Conservation (phyloP, 495 filamentous ascomycete species). For the Penicillium mononematosum region DNA sequence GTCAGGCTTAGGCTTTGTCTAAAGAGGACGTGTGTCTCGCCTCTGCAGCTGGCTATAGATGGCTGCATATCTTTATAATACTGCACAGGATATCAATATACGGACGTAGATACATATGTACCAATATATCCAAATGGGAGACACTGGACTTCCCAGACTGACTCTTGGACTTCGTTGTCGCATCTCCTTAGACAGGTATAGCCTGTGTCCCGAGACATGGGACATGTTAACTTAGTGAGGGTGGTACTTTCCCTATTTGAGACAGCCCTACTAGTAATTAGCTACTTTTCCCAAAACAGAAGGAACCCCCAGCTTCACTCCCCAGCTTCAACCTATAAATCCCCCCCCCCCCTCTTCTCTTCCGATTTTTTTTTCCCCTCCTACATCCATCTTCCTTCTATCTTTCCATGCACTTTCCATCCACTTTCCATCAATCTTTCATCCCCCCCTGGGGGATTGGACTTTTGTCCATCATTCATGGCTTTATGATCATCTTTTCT, state of each 20-base stretch:
- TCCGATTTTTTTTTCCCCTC: constrained; percentile 12
- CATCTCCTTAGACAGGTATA: background rate
- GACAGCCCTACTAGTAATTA: background rate
- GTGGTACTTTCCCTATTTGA: background rate
- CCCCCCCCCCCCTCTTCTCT: background rate
- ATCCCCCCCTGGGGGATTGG: background rate
- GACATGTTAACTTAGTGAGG: background rate
- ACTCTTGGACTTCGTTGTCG: background rate
- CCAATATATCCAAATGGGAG: background rate
- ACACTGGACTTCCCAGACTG: background rate
- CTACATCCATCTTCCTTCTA: constrained; percentile 1
- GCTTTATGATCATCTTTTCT: background rate
- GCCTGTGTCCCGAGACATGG: background rate
- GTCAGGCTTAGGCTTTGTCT: background rate
- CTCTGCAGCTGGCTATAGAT: background rate
- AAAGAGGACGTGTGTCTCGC: background rate
- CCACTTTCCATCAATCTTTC: background rate
- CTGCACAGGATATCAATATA: background rate
- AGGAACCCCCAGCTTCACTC: background rate
- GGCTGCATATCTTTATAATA: background rate
- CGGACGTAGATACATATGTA: background rate
- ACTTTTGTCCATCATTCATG: background rate
- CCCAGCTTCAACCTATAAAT: constrained; percentile 6
- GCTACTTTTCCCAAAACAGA: background rate
- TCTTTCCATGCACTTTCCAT: background rate